phyloP scores from a whole-genome alignment of 2,329 filamentous ascomycete species.

The Fusarium verticillioides region DNA sequence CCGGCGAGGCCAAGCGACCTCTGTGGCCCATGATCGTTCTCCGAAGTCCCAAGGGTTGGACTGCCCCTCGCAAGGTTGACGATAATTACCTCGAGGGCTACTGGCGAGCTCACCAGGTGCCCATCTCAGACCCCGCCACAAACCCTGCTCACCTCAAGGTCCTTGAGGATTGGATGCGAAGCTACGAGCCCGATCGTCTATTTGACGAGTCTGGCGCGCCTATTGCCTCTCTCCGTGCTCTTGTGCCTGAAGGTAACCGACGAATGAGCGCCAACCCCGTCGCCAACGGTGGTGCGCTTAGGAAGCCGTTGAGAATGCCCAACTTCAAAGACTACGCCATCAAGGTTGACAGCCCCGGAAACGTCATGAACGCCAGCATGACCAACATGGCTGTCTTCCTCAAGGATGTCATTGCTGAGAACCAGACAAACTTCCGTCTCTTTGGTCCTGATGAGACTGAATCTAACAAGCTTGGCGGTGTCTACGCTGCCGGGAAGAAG shows the following conservation, averaged over 20 bases:
- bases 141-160: constrained; percentile 74
- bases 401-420: constrained; percentile 72
- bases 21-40: constrained; percentile 84
- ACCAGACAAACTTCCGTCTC: constrained; percentile 76
- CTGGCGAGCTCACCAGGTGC: constrained; percentile 83
- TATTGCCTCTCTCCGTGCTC: constrained; percentile 68
- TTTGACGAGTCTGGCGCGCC: constrained; percentile 74
- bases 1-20: constrained; percentile 75
- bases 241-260: constrained; percentile 72
- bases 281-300: constrained; percentile 75
- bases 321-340: constrained; percentile 76
- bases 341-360: constrained; percentile 69
- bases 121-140: constrained; percentile 74
- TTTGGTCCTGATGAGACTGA: constrained; percentile 86
- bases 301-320: constrained; percentile 74
- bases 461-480: constrained; percentile 78
- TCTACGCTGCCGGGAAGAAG: constrained; percentile 81
- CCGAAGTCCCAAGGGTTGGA: constrained; percentile 84
- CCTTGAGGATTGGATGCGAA: constrained; percentile 81
- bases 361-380: constrained; percentile 72
- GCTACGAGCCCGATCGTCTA: constrained; percentile 78
- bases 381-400: constrained; percentile 74
- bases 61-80: constrained; percentile 76
- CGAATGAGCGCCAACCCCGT: constrained; percentile 84
- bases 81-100: constrained; percentile 79